A percentile compares a stretch with the other conserved stretches of the same genome.
Evolutionary conservation across 495 filamentous ascomycete genomes (phyloP).

Genomic region (Evernia prunastri): DNA sequence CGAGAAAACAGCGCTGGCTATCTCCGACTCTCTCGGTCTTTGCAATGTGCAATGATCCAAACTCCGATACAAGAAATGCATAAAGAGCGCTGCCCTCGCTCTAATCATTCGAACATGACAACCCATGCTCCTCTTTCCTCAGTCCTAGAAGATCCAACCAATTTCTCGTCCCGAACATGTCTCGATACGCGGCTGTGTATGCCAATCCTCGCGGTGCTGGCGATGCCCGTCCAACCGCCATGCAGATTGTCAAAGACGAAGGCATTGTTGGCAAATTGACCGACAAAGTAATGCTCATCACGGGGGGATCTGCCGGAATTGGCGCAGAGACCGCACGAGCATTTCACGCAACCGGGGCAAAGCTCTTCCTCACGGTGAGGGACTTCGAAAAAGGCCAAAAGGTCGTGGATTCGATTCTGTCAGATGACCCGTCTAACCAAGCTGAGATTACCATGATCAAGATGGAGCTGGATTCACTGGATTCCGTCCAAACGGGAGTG

Average conservation of each 20-base stretch:
- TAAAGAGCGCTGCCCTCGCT: too few species aligned
- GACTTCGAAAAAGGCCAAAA: constrained; percentile 35
- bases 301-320: constrained; percentile 56
- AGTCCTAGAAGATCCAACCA: too few species aligned
- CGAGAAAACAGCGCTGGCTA: too few species aligned
- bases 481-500: constrained; percentile 40
- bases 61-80: too few species aligned
- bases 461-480: constrained; percentile 38
- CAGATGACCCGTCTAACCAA: too few species aligned
- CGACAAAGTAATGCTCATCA: constrained; percentile 59
- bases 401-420: neutral
- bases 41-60: too few species aligned
- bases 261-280: constrained; percentile 31
- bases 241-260: constrained; percentile 42
- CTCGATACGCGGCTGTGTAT: too few species aligned
- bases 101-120: too few species aligned
- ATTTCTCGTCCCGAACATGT: too few species aligned
- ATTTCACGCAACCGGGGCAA: constrained; percentile 43
- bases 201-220: constrained; percentile 36
- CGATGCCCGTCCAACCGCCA: constrained; percentile 42
- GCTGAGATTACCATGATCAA: constrained; percentile 22
- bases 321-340: constrained; percentile 47
- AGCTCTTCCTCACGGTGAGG: constrained; percentile 40
- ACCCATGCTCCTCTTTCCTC: too few species aligned
- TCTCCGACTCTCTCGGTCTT: too few species aligned